Base-by-base conservation (phyloP, 495 filamentous ascomycete species). In the Neurospora terricola region DNA sequence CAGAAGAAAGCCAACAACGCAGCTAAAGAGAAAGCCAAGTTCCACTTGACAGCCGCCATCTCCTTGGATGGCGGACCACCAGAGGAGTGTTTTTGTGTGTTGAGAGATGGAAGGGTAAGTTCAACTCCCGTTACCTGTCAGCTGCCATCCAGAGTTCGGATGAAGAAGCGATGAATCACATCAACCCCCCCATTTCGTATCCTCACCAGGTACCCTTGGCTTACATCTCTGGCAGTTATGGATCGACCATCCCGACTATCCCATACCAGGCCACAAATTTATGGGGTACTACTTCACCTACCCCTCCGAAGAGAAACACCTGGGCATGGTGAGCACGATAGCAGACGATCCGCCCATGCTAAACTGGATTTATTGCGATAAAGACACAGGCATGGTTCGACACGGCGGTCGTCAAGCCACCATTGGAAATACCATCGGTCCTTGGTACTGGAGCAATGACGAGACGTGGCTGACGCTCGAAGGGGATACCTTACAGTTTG, bases 361-460 rank as follows among this genome's bases (percentile, higher is more conserved):
- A 37, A 88, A 90, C 81, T 91, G 89, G 89, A 86, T 91, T 12
- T 91, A 87, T 72, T 84, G 88, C 73, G 87, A 90, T 81, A 83
- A 86, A 73, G 86, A 87, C 74, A 88, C 82, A 38, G 81, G 84
- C 71, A 78, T 87, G 75, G 79, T 90, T 48, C 85, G 85, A 73
- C 87, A 89, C 74, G 88, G 87, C 0, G 80, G 83, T 4, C 82
- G 84, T 38, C 81, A 82, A 71, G 85, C 83, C 62, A 86, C 81
- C 71, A 30, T 82, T 76, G 83, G 83, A 0, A 84, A 90, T 74
- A 76, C 84, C 9, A 80, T 87, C 45, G 88, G 88, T 11, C 87
- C 88, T 1, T 90, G 87, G 87, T 82, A 86, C 74, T 87, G 86
- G 81, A 88, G 81, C 45, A 82, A 83, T 74, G 84, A 88, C 72